Conservation (phyloP, 1,139 yeast genomes). For the Pichia sorboxylosa region DNA sequence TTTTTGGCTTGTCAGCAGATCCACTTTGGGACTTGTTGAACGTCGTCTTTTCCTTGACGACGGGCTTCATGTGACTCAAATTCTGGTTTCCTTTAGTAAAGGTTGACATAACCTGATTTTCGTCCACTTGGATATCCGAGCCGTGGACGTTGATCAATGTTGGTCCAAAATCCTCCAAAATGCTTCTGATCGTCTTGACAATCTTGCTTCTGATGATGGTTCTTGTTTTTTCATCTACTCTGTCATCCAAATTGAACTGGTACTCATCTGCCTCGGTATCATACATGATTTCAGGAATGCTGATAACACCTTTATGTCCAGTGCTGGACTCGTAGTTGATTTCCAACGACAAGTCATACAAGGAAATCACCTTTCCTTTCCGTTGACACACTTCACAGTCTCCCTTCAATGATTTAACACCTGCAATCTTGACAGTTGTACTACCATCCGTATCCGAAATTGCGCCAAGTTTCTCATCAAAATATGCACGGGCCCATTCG, state of each 20-base stretch:
- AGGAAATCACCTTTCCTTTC: conserved; percentile 88
- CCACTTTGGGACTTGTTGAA: conserved; percentile 15
- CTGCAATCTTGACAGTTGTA: conserved; percentile 22
- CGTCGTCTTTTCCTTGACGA: conserved; percentile 21
- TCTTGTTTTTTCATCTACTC: conserved; percentile 36
- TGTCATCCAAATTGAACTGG: conserved; percentile 69
- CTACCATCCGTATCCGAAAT: conserved; percentile 26
- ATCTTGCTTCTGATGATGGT: conserved; percentile 45
- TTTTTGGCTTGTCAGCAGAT: not conserved
- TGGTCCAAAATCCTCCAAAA: conserved; percentile 55
- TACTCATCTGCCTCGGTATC: conserved; percentile 79
- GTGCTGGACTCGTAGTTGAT: conserved; percentile 45
- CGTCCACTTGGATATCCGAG: conserved; percentile 73
- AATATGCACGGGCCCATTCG: conserved; percentile 77
- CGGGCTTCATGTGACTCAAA: conserved; percentile 17
- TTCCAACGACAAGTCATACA: conserved; percentile 68
- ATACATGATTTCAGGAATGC: conserved; percentile 89
- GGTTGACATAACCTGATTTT: conserved; percentile 43
- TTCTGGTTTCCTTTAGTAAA: conserved; percentile 57
- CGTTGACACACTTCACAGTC: conserved; percentile 95
- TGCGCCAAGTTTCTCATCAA: conserved; percentile 41
- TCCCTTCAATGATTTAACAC: conserved; percentile 69
- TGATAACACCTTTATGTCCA: conserved; percentile 51
- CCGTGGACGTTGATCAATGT: conserved; percentile 72
- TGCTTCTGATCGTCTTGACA: conserved; percentile 56